Evolutionary conservation across 2,329 filamentous ascomycete species (phyloP).

Genomic region (Aspergillus neoniger): DNA sequence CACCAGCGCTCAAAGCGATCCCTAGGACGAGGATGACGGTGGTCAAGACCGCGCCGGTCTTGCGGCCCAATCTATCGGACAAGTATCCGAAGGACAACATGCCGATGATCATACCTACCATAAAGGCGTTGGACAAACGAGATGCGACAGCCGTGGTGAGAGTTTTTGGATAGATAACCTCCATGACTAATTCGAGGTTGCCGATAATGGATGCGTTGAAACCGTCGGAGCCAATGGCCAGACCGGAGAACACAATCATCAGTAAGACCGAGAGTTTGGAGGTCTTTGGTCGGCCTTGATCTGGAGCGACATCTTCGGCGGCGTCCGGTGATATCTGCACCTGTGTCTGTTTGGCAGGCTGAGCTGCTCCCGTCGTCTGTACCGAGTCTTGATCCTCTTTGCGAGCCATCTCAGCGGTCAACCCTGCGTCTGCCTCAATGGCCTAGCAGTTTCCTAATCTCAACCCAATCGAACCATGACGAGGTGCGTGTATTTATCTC

Average conservation of each 20-base stretch:
- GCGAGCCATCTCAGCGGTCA: background rate
- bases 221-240: slow-evolving; percentile 39
- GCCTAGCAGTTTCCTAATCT: background rate
- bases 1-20: slow-evolving; percentile 51
- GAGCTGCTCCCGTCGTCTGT: background rate
- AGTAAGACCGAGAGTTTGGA: slow-evolving; percentile 32
- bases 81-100: slow-evolving; percentile 57
- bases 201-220: slow-evolving; percentile 40
- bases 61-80: slow-evolving; percentile 53
- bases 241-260: slow-evolving; percentile 38
- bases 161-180: slow-evolving; percentile 23
- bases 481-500: background rate
- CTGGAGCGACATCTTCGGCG: background rate
- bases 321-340: background rate
- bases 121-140: slow-evolving; percentile 57
- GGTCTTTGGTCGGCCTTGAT: slow-evolving; percentile 9
- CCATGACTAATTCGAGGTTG: slow-evolving; percentile 47
- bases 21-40: slow-evolving; percentile 52
- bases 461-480: background rate
- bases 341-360: background rate
- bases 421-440: background rate
- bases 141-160: slow-evolving; percentile 31
- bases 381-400: background rate
- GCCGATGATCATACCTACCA: slow-evolving; percentile 60
- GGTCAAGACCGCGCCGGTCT: slow-evolving; percentile 52